phyloP scores from a whole-genome alignment of 2,329 filamentous ascomycete species.

The Aschersonia sp. region DNA sequence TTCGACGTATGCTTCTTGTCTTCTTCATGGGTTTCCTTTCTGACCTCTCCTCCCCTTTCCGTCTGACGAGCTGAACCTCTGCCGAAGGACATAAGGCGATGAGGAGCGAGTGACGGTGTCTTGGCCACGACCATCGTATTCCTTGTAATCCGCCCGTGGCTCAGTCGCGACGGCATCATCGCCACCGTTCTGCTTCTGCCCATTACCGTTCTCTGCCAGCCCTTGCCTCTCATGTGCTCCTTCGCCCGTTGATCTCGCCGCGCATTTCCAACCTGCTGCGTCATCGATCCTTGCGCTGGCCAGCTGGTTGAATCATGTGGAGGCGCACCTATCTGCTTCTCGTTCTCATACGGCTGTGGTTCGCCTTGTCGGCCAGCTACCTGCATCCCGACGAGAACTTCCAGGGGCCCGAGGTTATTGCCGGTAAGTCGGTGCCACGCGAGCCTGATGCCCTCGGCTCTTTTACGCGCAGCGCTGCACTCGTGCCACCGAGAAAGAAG shows the following conservation, averaged over 20 bases:
- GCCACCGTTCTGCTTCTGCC: constrained; percentile 1
- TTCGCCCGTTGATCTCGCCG: constrained; percentile 6
- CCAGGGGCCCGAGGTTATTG: constrained; percentile 92
- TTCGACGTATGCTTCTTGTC: no score
- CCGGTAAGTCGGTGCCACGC: constrained; percentile 49
- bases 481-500: neutral
- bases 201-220: constrained; percentile 3
- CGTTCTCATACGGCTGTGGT: constrained; percentile 78
- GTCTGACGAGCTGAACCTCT: no score
- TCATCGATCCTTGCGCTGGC: constrained; percentile 5
- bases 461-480: neutral
- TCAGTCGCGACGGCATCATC: neutral
- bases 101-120: no score
- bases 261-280: constrained; percentile 13
- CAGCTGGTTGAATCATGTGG: constrained; percentile 51
- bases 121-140: no score
- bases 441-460: neutral
- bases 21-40: no score
- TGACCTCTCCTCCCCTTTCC: no score
- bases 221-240: constrained; percentile 1
- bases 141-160: no score
- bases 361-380: constrained; percentile 89
- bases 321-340: constrained; percentile 77
- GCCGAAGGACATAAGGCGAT: no score
- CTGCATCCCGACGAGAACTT: constrained; percentile 98